Evolutionary conservation across 2,329 filamentous ascomycete genomes (phyloP).

Genomic region (Botrytis byssoidea): DNA sequence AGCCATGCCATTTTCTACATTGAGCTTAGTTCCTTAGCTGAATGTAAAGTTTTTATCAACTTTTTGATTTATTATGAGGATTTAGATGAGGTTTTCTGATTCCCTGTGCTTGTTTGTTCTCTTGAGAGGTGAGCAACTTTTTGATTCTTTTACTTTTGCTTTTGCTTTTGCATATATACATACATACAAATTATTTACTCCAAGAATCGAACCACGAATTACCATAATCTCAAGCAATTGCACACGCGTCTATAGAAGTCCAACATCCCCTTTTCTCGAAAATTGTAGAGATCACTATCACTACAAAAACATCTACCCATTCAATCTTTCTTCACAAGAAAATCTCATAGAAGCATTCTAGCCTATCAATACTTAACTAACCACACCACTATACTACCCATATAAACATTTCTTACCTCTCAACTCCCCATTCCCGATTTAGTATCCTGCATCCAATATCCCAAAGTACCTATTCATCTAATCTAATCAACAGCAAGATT

Average conservation of each 20-base stretch:
- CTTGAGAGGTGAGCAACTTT: neutral
- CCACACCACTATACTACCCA: too few species aligned
- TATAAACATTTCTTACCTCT: too few species aligned
- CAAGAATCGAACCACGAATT: neutral
- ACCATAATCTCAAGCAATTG: neutral
- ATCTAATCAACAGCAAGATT: too few species aligned
- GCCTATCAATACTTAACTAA: too few species aligned
- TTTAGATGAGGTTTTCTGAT: too few species aligned
- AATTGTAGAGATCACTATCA: neutral
- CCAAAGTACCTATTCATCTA: too few species aligned
- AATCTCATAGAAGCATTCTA: neutral
- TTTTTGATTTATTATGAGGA: neutral
- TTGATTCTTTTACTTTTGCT: neutral
- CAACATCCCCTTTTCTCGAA: fast-evolving
- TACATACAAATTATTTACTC: neutral
- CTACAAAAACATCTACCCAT: neutral
- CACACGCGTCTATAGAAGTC: neutral
- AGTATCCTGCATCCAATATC: too few species aligned
- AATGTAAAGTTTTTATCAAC: neutral
- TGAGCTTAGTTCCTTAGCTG: neutral
- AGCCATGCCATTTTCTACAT: neutral
- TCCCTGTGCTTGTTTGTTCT: neutral
- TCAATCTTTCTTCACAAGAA: too few species aligned
- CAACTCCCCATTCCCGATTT: too few species aligned
- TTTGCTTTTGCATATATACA: neutral